These are phyloP conservation scores for Metschnikowia gelsemii DNA, from an alignment of 805 yeast species.

Conservation along the genomic window DNA sequence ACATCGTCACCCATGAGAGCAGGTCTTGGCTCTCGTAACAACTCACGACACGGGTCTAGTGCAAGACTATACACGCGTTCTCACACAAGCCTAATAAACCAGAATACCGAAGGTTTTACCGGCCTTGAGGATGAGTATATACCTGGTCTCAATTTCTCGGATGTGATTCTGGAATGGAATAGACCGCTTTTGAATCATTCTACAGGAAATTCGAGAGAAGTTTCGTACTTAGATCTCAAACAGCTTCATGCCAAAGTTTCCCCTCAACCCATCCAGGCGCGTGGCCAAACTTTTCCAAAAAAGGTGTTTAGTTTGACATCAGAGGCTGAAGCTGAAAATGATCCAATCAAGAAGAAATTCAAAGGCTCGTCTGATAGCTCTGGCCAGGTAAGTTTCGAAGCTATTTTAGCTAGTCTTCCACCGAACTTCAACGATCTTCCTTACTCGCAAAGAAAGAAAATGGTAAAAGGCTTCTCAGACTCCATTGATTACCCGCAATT, in stretches of 20 bases:
- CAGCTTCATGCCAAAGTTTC: constrained; percentile 44
- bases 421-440: constrained; percentile 54
- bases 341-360: constrained; percentile 26
- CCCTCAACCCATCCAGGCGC: constrained; percentile 39
- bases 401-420: constrained; percentile 34
- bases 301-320: constrained; percentile 8
- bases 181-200: constrained; percentile 37
- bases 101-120: constrained; percentile 16
- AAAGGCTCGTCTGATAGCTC: constrained; percentile 21
- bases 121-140: constrained; percentile 77
- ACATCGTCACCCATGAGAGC: constrained; percentile 15
- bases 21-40: constrained; percentile 4
- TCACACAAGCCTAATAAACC: constrained; percentile 25
- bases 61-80: constrained; percentile 33
- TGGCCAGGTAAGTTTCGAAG: constrained; percentile 40
- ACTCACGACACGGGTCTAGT: constrained; percentile 4
- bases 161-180: constrained; percentile 50
- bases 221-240: constrained; percentile 42
- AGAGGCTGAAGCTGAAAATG: constrained; percentile 6
- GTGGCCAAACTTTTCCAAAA: constrained; percentile 14
- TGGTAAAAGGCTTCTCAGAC: constrained; percentile 37
- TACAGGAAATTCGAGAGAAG: constrained; percentile 31
- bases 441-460: constrained; percentile 58
- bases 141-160: constrained; percentile 64
- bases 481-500: constrained; percentile 45